A percentile compares a stretch with the other conserved stretches of the same genome.
phyloP scores from a whole-genome alignment of 148 eudicot genomes.

The Mesembryanthemum crystallinum region DNA sequence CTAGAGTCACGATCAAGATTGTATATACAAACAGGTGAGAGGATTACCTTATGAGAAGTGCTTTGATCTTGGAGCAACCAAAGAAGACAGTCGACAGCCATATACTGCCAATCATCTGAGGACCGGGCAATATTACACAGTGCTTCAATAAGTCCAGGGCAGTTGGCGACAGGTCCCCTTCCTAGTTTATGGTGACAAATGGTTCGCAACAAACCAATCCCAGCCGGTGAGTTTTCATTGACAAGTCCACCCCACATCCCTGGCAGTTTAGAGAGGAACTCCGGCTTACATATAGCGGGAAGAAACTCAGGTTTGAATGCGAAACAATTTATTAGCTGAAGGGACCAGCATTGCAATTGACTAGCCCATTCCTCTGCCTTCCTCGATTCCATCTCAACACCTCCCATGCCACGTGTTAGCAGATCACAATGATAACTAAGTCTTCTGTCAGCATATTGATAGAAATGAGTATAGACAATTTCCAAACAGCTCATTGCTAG shows the following conservation, averaged over 20 bases:
- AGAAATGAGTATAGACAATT: conserved; percentile 94
- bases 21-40: background rate
- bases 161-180: conserved; percentile 86
- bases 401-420: conserved; percentile 98
- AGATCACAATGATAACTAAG: conserved; percentile 92
- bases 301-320: conserved; percentile 88
- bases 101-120: conserved; percentile 98
- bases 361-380: conserved; percentile 99
- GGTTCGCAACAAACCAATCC: conserved; percentile 84
- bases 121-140: conserved; percentile 94
- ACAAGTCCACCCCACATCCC: conserved; percentile 99
- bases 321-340: conserved; percentile 91
- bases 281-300: conserved; percentile 74
- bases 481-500: conserved; percentile 93
- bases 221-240: conserved; percentile 94
- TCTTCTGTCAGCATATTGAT: conserved; percentile 82
- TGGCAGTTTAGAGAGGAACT: conserved; percentile 72
- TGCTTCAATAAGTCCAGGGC: conserved; percentile 75
- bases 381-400: conserved; percentile 96
- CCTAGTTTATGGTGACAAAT: conserved; percentile 93
- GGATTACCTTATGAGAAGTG: conserved; percentile 81
- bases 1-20: conserved; percentile 7
- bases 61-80: conserved; percentile 94
- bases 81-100: conserved; percentile 96
- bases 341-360: conserved; percentile 97